Evolutionary conservation across 306 rosid genomes (phyloP).

Genomic region (Heteromeles arbutifolia): DNA sequence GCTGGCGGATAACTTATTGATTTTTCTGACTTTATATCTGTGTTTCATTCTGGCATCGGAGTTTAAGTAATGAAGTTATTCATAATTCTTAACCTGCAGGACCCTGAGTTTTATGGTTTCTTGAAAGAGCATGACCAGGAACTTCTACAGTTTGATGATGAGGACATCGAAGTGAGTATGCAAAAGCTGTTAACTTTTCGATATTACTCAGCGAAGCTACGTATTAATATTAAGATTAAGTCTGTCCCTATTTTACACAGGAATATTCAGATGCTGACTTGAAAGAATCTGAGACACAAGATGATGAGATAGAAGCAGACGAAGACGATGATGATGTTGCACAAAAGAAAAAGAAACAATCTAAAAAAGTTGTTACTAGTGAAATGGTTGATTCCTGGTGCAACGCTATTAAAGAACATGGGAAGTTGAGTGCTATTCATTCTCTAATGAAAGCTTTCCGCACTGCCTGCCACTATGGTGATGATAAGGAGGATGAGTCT

Average conservation of each 20-base stretch:
- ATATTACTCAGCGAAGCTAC: background rate
- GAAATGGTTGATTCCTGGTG: constrained; percentile 83
- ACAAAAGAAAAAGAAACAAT: constrained; percentile 34
- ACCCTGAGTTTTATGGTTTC: constrained; percentile 75
- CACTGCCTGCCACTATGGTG: constrained; percentile 94
- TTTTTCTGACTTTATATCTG: background rate
- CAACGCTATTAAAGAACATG: constrained; percentile 47
- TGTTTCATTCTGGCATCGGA: constrained; percentile 1
- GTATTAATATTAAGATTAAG: background rate
- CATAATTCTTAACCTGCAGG: constrained; percentile 41
- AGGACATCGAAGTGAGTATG: constrained; percentile 56
- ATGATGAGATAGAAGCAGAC: constrained; percentile 21
- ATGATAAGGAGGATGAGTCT: constrained; percentile 57
- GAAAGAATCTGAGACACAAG: constrained; percentile 42
- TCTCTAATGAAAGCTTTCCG: constrained; percentile 71
- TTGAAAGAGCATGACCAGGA: constrained; percentile 72
- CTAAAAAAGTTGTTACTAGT: constrained; percentile 49
- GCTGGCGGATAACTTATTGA: constrained; percentile 1
- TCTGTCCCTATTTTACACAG: constrained; percentile 35
- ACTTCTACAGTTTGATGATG: constrained; percentile 72
- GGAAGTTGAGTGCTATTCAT: constrained; percentile 56
- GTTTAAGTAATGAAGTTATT: constrained; percentile 15
- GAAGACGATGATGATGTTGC: constrained; percentile 28
- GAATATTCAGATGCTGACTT: constrained; percentile 44
- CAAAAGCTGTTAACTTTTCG: background rate